Conservation (phyloP, 352 stramenopile genomes). For the Phytophthora sp. region DNA sequence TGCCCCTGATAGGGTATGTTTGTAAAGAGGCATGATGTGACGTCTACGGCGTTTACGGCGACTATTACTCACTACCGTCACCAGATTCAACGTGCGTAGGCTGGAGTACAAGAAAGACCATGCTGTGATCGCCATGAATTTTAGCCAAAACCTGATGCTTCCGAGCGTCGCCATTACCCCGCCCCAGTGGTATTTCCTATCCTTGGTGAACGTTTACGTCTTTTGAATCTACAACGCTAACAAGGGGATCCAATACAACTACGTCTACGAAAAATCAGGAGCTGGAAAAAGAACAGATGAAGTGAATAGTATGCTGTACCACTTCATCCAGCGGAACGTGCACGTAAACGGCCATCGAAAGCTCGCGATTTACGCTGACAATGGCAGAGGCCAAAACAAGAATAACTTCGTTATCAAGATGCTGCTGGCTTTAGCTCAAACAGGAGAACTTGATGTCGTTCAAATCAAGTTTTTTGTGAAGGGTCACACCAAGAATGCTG, state of each 20-base stretch:
- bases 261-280: slow-evolving; percentile 5
- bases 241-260: slow-evolving; percentile 10
- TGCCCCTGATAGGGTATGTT: slow-evolving; percentile 4
- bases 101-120: slow-evolving; percentile 17
- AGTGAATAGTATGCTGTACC: slow-evolving; percentile 14
- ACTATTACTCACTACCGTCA: not conserved
- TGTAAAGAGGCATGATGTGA: not conserved
- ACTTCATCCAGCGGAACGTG: slow-evolving; percentile 4
- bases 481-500: slow-evolving; percentile 16
- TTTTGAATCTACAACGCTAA: slow-evolving; percentile 27
- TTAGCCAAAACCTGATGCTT: slow-evolving; percentile 25
- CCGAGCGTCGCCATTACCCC: slow-evolving; percentile 6
- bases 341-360: not conserved
- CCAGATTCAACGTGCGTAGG: slow-evolving; percentile 1
- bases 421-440: not conserved
- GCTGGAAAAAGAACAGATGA: slow-evolving; percentile 16
- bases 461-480: slow-evolving; percentile 16
- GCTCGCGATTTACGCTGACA: slow-evolving; percentile 13
- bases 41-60: not conserved
- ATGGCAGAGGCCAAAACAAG: slow-evolving; percentile 22
- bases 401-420: slow-evolving; percentile 11
- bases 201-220: slow-evolving; percentile 9
- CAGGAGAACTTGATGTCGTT: not conserved
- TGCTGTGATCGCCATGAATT: slow-evolving; percentile 23
- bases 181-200: slow-evolving; percentile 23